Percentiles rank a stretch among this genome's conserved stretches.
These are phyloP conservation scores for Halenospora varia DNA, from an alignment of 495 filamentous ascomycete genomes.

Conservation along the genomic window DNA sequence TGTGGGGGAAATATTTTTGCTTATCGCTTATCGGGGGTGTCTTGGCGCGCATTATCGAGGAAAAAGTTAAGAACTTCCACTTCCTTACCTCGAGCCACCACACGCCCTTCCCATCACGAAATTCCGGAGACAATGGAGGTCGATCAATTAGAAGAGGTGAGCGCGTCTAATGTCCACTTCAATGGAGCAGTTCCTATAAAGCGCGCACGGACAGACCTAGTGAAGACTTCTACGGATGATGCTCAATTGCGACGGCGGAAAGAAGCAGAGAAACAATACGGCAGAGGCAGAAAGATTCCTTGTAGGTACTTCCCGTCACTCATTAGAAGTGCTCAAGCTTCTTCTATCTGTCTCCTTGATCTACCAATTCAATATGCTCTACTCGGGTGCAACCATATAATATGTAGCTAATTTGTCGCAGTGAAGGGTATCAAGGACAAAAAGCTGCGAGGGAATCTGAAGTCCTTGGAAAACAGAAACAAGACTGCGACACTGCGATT, in stretches of 20 bases:
- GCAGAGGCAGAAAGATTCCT: conserved; percentile 69
- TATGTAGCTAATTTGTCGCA: background rate
- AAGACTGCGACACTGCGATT: conserved; percentile 74
- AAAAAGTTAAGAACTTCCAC: background rate
- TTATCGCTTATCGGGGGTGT: conserved; percentile 6
- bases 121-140: background rate
- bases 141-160: conserved; percentile 1
- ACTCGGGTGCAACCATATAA: background rate
- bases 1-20: conserved; percentile 15
- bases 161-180: conserved; percentile 8
- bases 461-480: conserved; percentile 73
- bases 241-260: conserved; percentile 39
- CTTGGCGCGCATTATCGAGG: conserved; percentile 1
- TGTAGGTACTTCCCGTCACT: conserved; percentile 3
- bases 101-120: no score
- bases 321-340: no score
- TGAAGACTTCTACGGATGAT: conserved; percentile 36
- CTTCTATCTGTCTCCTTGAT: no score
- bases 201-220: conserved; percentile 39
- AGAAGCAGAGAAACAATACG: conserved; percentile 76
- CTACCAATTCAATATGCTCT: no score
- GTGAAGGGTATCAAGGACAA: conserved; percentile 65
- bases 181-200: conserved; percentile 45
- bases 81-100: no score
- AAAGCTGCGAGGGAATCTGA: conserved; percentile 80